Conservation (phyloP, 495 filamentous ascomycete species). For the Clohesyomyces aquaticus region DNA sequence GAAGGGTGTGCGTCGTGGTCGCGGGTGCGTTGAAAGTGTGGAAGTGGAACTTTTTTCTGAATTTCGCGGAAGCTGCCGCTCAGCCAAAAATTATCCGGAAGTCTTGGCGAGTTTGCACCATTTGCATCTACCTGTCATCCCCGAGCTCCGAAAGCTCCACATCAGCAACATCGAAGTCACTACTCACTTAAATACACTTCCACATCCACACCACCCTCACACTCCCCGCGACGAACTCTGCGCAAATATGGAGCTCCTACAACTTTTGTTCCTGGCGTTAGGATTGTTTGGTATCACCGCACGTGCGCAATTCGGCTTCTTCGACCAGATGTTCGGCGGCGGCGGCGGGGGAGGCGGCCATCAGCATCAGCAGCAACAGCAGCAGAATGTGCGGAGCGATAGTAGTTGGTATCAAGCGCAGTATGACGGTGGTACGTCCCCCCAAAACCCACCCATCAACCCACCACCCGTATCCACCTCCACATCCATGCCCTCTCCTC, state of each 20-base stretch:
- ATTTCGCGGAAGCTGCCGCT: background rate
- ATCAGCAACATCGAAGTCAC: constrained; percentile 32
- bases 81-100: no score
- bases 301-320: constrained; percentile 72
- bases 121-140: background rate
- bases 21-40: background rate
- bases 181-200: background rate
- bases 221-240: background rate
- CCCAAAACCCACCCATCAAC: no score
- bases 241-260: constrained; percentile 38
- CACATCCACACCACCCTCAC: background rate
- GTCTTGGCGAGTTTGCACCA: constrained; percentile 15
- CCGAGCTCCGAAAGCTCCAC: constrained; percentile 21
- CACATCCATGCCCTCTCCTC: background rate
- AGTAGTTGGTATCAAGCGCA: constrained; percentile 72
- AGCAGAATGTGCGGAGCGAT: constrained; percentile 79
- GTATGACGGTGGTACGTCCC: constrained; percentile 63
- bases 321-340: constrained; percentile 78
- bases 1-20: background rate
- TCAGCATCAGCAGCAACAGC: constrained; percentile 64
- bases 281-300: constrained; percentile 55
- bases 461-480: constrained; percentile 13
- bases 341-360: constrained; percentile 58
- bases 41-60: background rate
- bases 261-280: constrained; percentile 44